A percentile compares a stretch with the other conserved stretches of the same genome.
Conservation (phyloP, 2,329 filamentous ascomycete species). For the Eutypa lata region DNA sequence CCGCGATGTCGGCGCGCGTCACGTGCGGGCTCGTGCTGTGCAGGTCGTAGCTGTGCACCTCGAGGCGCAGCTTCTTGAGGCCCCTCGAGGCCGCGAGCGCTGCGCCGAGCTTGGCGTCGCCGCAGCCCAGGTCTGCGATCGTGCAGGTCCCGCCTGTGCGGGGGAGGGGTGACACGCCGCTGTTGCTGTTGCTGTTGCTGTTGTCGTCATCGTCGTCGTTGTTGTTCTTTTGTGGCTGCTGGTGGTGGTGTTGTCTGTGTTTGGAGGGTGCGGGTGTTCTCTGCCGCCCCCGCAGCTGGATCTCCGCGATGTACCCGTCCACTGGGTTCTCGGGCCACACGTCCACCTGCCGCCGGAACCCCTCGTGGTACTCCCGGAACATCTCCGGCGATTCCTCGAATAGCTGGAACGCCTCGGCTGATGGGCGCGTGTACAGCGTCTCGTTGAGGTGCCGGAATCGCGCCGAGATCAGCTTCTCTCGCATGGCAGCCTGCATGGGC, state of each 20-base stretch:
- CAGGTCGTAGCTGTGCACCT: constrained; percentile 82
- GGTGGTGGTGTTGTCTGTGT: constrained; percentile 17
- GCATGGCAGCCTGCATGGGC: constrained; percentile 90
- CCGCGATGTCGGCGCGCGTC: constrained; percentile 84
- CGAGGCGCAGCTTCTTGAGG: constrained; percentile 64
- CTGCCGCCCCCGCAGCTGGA: constrained; percentile 64
- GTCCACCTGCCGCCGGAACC: constrained; percentile 91
- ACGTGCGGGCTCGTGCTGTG: constrained; percentile 72
- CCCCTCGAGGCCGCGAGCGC: constrained; percentile 55
- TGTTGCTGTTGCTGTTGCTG: constrained; percentile 16
- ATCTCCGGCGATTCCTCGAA: constrained; percentile 86
- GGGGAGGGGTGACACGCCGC: constrained; percentile 54
- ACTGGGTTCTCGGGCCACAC: constrained; percentile 97
- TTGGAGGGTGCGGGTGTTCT: constrained; percentile 22
- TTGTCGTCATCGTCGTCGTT: constrained; percentile 9
- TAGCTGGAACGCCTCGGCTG: constrained; percentile 74
- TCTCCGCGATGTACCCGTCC: constrained; percentile 73
- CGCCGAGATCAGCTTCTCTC: constrained; percentile 88
- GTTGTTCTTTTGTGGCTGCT: constrained; percentile 13
- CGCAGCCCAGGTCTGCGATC: constrained; percentile 90
- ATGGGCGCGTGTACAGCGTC: constrained; percentile 90
- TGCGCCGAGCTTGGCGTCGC: constrained; percentile 78
- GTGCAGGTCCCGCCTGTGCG: constrained; percentile 70
- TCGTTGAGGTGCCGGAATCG: constrained; percentile 98
- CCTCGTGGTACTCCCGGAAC: constrained; percentile 94